Evolutionary conservation across 2,329 filamentous ascomycete genomes (phyloP), one percentile per base, ranked within the genome.

Genomic region (Fusarium sp.): DNA sequence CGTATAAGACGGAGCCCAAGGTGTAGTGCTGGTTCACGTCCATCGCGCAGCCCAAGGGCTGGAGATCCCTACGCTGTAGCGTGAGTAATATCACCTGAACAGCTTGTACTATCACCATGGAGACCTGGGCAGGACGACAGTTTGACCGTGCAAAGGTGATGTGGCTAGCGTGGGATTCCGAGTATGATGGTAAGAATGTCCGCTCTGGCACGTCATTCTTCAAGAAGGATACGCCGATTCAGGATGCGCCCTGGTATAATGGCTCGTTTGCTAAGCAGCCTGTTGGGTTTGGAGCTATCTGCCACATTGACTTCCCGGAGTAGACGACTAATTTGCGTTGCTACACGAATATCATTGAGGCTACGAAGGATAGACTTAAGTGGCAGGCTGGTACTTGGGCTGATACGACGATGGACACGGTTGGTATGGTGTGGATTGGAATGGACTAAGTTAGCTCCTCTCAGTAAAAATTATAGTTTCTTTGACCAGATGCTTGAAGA

Each of bases 131-230:
- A 10, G 30, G 30, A 11, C 40, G 50, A 4, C n/a, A 53, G 19
- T 53, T 53, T 2, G 40, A 53, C 6, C 47, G 47, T 3, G 47
- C 47, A 20, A 50, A 42, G 36, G 47, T 50, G 15, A 50, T 50
- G 47, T 50, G 47, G 47, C 12, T 50, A 36, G 47, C 47, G 15
- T 50, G 47, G 47, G 47, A 50, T 6, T 40, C 47, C 20, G 47
- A 50, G 36, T 50, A 40, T 6, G 47, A 50, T 23, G 47, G 47
- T 3, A 40, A 50, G 14, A 40, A 28, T 30, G 47, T 50, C 21
- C 36, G 47, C 10, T 40, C 47, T n/a, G 47, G 47, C 7, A 20
- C 24, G 6, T n/a, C 3, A 4, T 42, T 14, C 23, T 50, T 40
- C 4, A 40, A 30, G 36, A 50, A 50, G 24, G 47, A 50, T 19